Conservation (phyloP, 2,329 filamentous ascomycete genomes). For the Fusarium coicis region DNA sequence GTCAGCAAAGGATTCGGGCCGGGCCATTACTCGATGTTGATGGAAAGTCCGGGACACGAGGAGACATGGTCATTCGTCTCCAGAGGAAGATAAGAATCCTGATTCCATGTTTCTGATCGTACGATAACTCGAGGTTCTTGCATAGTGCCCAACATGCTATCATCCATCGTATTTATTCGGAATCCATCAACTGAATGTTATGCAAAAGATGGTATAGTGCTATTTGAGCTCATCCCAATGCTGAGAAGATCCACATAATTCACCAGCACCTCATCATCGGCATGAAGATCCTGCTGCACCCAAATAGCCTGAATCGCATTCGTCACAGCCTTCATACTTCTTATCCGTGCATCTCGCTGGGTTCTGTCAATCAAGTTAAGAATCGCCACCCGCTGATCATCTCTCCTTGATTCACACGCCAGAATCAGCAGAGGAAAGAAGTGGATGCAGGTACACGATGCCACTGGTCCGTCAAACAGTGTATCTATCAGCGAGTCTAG, state of each 20-base stretch:
- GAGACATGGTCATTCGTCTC: neutral
- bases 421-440: slow-evolving; percentile 51
- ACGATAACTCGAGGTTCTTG: neutral
- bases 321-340: slow-evolving; percentile 41
- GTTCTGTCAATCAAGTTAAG: slow-evolving; percentile 47
- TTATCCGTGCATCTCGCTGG: slow-evolving; percentile 16
- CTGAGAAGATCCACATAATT: slow-evolving; percentile 45
- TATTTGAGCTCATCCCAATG: slow-evolving; percentile 24
- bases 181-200: neutral
- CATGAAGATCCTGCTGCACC: slow-evolving; percentile 50
- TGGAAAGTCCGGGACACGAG: neutral
- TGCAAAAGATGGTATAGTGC: slow-evolving; percentile 23
- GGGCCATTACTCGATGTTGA: neutral
- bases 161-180: neutral
- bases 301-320: slow-evolving; percentile 45
- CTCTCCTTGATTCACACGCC: slow-evolving; percentile 49
- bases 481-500: slow-evolving; percentile 35
- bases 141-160: neutral
- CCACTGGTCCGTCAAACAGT: slow-evolving; percentile 28
- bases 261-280: slow-evolving; percentile 45
- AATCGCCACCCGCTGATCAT: slow-evolving; percentile 47
- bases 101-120: neutral
- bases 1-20: neutral
- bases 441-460: slow-evolving; percentile 41
- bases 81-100: neutral